Evolutionary conservation across 1,139 yeast genomes (phyloP).

Genomic region (Saccharomyces hybrid): DNA sequence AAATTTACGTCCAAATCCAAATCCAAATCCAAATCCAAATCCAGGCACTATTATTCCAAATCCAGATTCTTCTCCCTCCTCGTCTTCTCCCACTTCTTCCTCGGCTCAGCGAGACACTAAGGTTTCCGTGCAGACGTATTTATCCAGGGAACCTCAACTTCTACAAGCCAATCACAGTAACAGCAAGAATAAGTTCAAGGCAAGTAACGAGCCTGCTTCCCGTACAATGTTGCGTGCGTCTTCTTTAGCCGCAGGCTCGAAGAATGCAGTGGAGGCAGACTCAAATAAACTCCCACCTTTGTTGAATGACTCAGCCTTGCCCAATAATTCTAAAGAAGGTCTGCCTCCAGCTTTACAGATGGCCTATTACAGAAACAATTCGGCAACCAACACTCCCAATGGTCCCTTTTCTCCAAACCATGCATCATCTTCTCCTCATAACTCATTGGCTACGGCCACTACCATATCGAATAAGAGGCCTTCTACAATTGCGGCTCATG

Average conservation of each 20-base stretch:
- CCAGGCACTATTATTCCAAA: not conserved
- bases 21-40: not conserved
- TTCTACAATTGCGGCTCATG: constrained; percentile 1
- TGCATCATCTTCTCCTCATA: constrained; percentile 11
- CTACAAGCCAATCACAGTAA: not conserved
- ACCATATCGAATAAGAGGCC: constrained; percentile 8
- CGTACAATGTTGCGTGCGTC: not conserved
- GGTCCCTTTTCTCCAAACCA: not conserved
- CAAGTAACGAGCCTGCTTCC: not conserved
- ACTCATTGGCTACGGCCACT: constrained; percentile 1
- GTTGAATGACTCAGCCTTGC: constrained; percentile 35
- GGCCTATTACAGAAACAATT: constrained; percentile 31
- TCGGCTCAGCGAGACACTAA: constrained; percentile 6
- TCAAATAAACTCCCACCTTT: constrained; percentile 27
- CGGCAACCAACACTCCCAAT: constrained; percentile 15
- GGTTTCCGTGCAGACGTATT: constrained; percentile 29
- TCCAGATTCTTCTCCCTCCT: not conserved
- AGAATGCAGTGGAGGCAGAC: not conserved
- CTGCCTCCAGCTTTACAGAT: constrained; percentile 34
- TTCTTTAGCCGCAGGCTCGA: not conserved
- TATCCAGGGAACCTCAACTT: constrained; percentile 34
- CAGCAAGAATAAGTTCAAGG: not conserved
- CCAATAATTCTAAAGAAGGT: constrained; percentile 26
- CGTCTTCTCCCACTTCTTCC: not conserved
- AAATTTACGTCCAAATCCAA: not conserved